These are phyloP conservation scores for Wallacemonas sp. DNA, from an alignment of 208 protist genomes.

Conservation along the genomic window DNA sequence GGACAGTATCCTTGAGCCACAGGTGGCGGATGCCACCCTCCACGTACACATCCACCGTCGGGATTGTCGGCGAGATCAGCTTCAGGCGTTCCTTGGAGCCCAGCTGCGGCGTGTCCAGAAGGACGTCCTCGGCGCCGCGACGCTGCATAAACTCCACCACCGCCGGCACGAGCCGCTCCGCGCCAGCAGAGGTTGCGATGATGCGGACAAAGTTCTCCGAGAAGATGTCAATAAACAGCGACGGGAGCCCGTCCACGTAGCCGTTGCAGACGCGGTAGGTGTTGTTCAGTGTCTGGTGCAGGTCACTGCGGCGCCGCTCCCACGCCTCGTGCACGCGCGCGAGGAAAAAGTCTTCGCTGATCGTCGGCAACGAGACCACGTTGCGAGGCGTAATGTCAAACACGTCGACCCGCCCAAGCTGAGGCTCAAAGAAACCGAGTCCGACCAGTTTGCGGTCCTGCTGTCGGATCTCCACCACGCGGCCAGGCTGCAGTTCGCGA, in stretches of 20 bases:
- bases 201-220: slow-evolving; percentile 75
- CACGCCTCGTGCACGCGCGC: slow-evolving; percentile 56
- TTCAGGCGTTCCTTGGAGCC: slow-evolving; percentile 47
- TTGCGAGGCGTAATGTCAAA: slow-evolving; percentile 64
- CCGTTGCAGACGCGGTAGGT: slow-evolving; percentile 83
- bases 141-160: slow-evolving; percentile 68
- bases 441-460: slow-evolving; percentile 57
- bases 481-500: slow-evolving; percentile 56
- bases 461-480: slow-evolving; percentile 72
- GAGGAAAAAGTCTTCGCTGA: slow-evolving; percentile 85
- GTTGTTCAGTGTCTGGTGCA: slow-evolving; percentile 55
- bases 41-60: slow-evolving; percentile 46
- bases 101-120: slow-evolving; percentile 73
- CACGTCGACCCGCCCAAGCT: slow-evolving; percentile 63
- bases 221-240: slow-evolving; percentile 83
- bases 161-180: slow-evolving; percentile 76
- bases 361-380: slow-evolving; percentile 53
- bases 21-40: slow-evolving; percentile 74
- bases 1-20: slow-evolving; percentile 47
- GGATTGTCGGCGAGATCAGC: slow-evolving; percentile 51
- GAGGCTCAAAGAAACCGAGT: slow-evolving; percentile 82
- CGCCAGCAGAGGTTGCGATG: slow-evolving; percentile 66
- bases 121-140: slow-evolving; percentile 67
- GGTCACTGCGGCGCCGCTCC: slow-evolving; percentile 55
- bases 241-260: slow-evolving; percentile 71